Evolutionary conservation across 2,329 filamentous ascomycete species (phyloP).

Genomic region (Aspergillus tanneri): DNA sequence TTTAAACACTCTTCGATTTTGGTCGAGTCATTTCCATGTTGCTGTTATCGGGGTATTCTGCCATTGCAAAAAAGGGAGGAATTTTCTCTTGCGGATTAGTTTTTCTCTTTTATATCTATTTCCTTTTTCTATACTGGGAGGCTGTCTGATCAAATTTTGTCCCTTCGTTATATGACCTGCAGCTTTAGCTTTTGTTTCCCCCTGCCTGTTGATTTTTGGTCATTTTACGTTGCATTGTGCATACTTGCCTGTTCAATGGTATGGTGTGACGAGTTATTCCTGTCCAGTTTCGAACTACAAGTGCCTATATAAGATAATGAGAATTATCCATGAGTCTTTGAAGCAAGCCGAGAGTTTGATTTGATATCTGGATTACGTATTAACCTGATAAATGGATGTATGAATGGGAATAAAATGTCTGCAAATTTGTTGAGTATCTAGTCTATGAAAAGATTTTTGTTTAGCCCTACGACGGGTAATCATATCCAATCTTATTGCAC

Average conservation of each 20-base stretch:
- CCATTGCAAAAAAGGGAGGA: constrained; percentile 18
- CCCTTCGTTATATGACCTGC: constrained; percentile 9
- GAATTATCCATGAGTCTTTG: no score
- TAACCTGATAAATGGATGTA: no score
- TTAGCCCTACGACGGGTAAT: no score
- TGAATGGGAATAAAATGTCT: no score
- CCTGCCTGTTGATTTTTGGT: constrained; percentile 6
- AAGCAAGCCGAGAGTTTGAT: no score
- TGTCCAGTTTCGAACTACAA: no score
- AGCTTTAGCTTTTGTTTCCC: constrained; percentile 8
- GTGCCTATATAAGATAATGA: no score
- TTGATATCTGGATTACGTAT: no score
- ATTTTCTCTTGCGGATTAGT: constrained; percentile 8
- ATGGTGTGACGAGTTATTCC: constrained; percentile 1
- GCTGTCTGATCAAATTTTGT: constrained; percentile 40
- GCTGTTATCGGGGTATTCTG: constrained; percentile 12
- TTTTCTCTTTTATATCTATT: constrained; percentile 11
- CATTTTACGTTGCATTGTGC: constrained; percentile 14
- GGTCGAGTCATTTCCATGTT: constrained; percentile 12
- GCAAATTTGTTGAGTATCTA: no score
- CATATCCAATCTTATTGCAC: no score
- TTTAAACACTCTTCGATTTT: constrained; percentile 2
- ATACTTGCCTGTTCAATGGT: constrained; percentile 4
- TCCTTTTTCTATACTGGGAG: constrained; percentile 33
- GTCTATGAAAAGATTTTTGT: no score